Percentiles rank a stretch among this genome's conserved stretches.
These are phyloP conservation scores for Cladophialophora exuberans DNA, from an alignment of 2,329 filamentous ascomycete genomes.

Conservation along the genomic window DNA sequence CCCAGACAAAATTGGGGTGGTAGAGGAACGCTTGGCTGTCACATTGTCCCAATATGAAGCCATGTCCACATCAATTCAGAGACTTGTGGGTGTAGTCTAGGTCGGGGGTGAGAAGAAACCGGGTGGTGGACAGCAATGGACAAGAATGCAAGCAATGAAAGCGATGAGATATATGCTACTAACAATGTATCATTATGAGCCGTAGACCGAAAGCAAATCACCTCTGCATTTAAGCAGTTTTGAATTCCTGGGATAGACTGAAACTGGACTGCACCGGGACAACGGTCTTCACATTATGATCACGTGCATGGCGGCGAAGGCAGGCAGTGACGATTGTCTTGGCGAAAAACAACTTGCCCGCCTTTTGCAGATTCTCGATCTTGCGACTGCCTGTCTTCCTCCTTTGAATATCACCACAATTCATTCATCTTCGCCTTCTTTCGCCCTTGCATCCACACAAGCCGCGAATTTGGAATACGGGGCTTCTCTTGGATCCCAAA, in stretches of 20 bases:
- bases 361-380: constrained; percentile 6
- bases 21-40: constrained; percentile 84
- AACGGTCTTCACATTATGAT: neutral
- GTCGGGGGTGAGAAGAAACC: no score
- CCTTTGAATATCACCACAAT: constrained; percentile 10
- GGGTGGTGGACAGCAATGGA: no score
- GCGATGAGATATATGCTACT: no score
- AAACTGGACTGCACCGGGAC: neutral
- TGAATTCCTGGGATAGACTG: neutral
- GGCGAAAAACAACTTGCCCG: constrained; percentile 17
- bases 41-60: constrained; percentile 75
- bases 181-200: no score
- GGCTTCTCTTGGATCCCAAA: constrained; percentile 29
- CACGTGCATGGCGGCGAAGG: constrained; percentile 4
- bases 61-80: neutral
- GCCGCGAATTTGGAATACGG: constrained; percentile 1
- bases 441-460: neutral
- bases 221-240: no score
- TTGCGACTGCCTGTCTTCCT: constrained; percentile 16
- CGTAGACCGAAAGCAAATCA: no score
- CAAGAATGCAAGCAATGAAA: no score
- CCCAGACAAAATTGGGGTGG: constrained; percentile 88
- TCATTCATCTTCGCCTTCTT: constrained; percentile 7
- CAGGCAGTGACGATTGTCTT: constrained; percentile 11
- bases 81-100: no score